Evolutionary conservation across 495 filamentous ascomycete species (phyloP).

Genomic region (Poronia punctata): DNA sequence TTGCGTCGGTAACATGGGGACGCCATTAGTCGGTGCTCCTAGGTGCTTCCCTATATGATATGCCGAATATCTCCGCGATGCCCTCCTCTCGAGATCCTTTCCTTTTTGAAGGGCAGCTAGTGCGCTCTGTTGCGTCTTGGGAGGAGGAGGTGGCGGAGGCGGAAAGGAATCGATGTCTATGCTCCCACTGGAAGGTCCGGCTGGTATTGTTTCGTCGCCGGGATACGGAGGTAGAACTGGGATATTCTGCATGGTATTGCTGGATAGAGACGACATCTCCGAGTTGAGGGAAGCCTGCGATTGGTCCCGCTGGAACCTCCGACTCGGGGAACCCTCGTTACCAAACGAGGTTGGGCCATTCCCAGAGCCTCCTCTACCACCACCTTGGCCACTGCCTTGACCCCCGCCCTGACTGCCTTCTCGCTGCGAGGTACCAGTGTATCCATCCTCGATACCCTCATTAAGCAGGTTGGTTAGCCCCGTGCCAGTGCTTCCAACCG

Average conservation of each 20-base stretch:
- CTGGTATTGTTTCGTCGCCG: constrained; percentile 45
- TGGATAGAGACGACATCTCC: constrained; percentile 56
- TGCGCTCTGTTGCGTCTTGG: constrained; percentile 81
- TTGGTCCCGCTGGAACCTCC: constrained; percentile 39
- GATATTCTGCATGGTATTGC: constrained; percentile 59
- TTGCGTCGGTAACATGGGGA: constrained; percentile 80
- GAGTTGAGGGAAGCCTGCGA: constrained; percentile 39
- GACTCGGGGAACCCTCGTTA: constrained; percentile 31
- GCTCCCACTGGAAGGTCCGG: constrained; percentile 31
- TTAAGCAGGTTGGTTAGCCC: constrained; percentile 62
- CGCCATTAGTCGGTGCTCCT: constrained; percentile 68
- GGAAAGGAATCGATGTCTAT: constrained; percentile 51
- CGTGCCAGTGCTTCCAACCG: constrained; percentile 50
- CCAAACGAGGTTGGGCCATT: constrained; percentile 1
- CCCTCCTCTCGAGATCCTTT: constrained; percentile 85
- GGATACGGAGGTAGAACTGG: constrained; percentile 60
- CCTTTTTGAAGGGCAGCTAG: constrained; percentile 84
- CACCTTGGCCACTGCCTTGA: constrained; percentile 12
- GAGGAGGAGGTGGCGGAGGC: constrained; percentile 62
- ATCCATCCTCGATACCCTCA: constrained; percentile 45
- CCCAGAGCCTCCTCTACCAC: neutral
- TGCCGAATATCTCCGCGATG: constrained; percentile 84
- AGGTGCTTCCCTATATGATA: constrained; percentile 95
- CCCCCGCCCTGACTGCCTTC: constrained; percentile 10
- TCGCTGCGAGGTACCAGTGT: constrained; percentile 23